phyloP scores from a whole-genome alignment of 176 grass and related monocot genomes.

The Eragrostis curvula region DNA sequence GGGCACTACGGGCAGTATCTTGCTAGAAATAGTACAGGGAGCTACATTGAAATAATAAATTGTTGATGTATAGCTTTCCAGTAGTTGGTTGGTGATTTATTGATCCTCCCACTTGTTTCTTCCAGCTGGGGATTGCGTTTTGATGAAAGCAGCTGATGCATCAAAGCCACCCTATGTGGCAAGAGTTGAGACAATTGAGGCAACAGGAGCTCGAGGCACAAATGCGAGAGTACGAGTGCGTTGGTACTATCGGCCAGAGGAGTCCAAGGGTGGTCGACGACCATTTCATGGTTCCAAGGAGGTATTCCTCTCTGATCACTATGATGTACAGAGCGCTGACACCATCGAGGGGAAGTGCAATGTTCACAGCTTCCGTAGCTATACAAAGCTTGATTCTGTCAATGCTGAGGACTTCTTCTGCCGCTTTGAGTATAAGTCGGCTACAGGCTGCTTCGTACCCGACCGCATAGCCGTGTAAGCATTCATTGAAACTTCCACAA shows the following conservation, averaged over 20 bases:
- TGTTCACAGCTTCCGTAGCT: slow-evolving; percentile 78
- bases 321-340: slow-evolving; percentile 96
- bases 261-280: slow-evolving; percentile 75
- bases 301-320: slow-evolving; percentile 92
- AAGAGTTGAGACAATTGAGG: slow-evolving; percentile 71
- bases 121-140: slow-evolving; percentile 77
- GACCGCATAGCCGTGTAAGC: slow-evolving; percentile 95
- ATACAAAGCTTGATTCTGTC: slow-evolving; percentile 91
- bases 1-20: background rate
- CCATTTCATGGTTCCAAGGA: slow-evolving; percentile 86
- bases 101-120: slow-evolving; percentile 38
- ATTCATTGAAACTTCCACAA: background rate
- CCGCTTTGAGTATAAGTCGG: slow-evolving; percentile 89
- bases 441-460: slow-evolving; percentile 79
- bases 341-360: slow-evolving; percentile 94
- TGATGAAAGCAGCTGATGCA: slow-evolving; percentile 67
- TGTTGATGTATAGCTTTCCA: background rate
- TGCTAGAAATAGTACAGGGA: background rate
- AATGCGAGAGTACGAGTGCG: slow-evolving; percentile 80
- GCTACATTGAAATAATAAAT: background rate
- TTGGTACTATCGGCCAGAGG: slow-evolving; percentile 93
- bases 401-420: slow-evolving; percentile 88
- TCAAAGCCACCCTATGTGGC: slow-evolving; percentile 76
- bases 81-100: slow-evolving; percentile 3
- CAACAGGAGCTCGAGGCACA: slow-evolving; percentile 65